Evolutionary conservation across 768 basidiomycete genomes (phyloP).

Genomic region (Psilocybe sp.): DNA sequence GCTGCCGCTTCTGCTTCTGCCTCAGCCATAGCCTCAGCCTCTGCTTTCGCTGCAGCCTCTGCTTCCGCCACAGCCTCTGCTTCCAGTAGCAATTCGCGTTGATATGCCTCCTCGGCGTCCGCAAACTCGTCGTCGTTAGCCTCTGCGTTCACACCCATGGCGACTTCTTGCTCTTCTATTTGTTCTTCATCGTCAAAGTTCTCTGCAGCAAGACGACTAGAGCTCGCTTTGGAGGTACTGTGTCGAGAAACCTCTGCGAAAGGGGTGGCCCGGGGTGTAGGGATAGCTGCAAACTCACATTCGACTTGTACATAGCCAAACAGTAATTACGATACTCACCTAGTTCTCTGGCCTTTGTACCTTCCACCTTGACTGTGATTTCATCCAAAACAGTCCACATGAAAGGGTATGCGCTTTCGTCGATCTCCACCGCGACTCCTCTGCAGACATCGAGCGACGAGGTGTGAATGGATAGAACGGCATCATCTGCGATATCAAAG

Average conservation of each 20-base stretch:
- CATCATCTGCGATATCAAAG: conserved; percentile 13
- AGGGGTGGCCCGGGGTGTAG: neutral
- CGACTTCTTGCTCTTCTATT: too few species aligned
- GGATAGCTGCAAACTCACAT: too few species aligned
- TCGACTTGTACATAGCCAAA: neutral
- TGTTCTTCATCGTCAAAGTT: too few species aligned
- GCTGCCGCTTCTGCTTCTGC: too few species aligned
- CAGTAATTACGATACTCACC: neutral
- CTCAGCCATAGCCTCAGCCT: neutral
- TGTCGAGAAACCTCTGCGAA: neutral
- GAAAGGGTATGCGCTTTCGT: conserved; percentile 26
- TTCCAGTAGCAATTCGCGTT: too few species aligned
- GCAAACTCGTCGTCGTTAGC: neutral
- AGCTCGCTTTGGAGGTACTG: neutral
- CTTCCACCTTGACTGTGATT: conserved; percentile 16
- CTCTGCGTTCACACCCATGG: too few species aligned
- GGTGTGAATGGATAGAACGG: conserved; percentile 17
- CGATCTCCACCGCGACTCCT: conserved; percentile 24
- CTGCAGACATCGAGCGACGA: conserved; percentile 27
- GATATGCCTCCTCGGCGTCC: neutral
- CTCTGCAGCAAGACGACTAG: neutral
- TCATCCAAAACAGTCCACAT: conserved; percentile 26
- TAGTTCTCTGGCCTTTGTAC: neutral
- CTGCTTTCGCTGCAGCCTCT: neutral
- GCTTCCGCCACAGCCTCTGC: neutral